phyloP scores from a whole-genome alignment of 176 grass and related monocot species.

The Bothriochloa decipiens region DNA sequence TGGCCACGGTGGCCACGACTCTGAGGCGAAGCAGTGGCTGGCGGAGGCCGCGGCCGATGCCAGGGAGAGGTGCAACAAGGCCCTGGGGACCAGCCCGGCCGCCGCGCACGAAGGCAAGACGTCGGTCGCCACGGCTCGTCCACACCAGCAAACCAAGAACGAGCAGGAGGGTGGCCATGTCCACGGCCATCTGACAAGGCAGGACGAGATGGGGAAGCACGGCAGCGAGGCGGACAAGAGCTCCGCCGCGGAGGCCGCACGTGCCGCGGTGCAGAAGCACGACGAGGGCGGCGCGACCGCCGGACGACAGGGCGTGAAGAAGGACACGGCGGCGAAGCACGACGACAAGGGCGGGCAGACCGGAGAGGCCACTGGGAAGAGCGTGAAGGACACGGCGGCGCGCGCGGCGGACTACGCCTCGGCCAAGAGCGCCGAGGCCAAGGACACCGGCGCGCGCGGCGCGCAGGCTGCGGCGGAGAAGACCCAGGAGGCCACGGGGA shows the following conservation, averaged over 20 bases:
- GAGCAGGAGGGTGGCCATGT: constrained; percentile 11
- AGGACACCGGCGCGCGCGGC: neutral
- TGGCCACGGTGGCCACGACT: neutral
- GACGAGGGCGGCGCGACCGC: constrained; percentile 21
- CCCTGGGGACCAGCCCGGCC: constrained; percentile 30
- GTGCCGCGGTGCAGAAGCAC: constrained; percentile 46
- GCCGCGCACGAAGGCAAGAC: constrained; percentile 33
- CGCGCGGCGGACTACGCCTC: constrained; percentile 37
- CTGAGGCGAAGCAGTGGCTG: constrained; percentile 51
- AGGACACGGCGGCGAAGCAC: constrained; percentile 49
- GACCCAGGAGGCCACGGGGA: constrained; percentile 37
- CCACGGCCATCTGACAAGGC: constrained; percentile 22
- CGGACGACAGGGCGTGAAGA: neutral
- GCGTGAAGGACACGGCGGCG: constrained; percentile 22
- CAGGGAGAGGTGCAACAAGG: constrained; percentile 59
- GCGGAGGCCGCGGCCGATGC: constrained; percentile 44
- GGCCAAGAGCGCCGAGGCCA: neutral
- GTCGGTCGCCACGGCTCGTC: neutral
- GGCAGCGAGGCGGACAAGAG: constrained; percentile 46
- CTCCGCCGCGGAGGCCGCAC: constrained; percentile 43
- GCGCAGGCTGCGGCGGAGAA: constrained; percentile 31
- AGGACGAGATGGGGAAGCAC: constrained; percentile 56
- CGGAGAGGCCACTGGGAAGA: neutral
- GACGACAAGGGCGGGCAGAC: constrained; percentile 38
- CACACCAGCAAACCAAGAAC: constrained; percentile 22